Base-by-base conservation (phyloP, 345 rosid genomes). In the Clausena lansium region DNA sequence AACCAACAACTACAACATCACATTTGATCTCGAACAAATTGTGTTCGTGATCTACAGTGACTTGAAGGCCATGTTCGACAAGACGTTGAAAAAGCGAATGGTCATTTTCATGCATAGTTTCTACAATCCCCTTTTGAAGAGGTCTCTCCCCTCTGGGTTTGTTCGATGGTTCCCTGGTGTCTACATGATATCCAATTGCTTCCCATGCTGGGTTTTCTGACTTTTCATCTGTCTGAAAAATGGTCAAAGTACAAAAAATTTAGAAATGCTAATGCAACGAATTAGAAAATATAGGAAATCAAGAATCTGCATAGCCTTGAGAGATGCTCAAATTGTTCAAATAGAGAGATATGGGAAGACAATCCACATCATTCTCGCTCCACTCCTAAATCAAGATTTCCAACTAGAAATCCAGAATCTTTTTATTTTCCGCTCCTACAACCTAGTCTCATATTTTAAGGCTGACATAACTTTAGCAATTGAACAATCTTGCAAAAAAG, bases 1-100 rank as follows among this genome's bases (percentile, higher is more conserved):
- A 93, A 10, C 99, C 98, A 5, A 96, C 81, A 5, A 96, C 76
- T 0, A 91, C 88, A 7, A 66, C 98, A 68, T 96, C 99, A 35
- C 98, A 96, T 77, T 90, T 87, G 82, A 96, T 86, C 71, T 52
- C 88, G 75, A 71, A 84, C 20, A 75, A 45, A 5, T 84, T 79
- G 0, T 77, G 73, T 30, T 76, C 17, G 0, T 77, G 20, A 67
- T 88, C 89, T 3, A 60, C 70, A 0, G 80, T 66, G 10, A 80
- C 90, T 73, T 79, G 38, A 33, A 95, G 89, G 77, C 97, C 97
- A 81, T 92, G 90, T 27, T 82, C 74, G 36, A 75, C 39, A 35
- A 95, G 90, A 24, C 91, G 81, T 25, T 79, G 83, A 33, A 85
- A 59, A 54, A 92, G 86, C 28, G 85, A 80, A n/a, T 80, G 63